A percentile compares a stretch with the other conserved stretches of the same genome.
Evolutionary conservation across 2,329 filamentous ascomycete species (phyloP).

Genomic region (Fusarium chlamydosporum): DNA sequence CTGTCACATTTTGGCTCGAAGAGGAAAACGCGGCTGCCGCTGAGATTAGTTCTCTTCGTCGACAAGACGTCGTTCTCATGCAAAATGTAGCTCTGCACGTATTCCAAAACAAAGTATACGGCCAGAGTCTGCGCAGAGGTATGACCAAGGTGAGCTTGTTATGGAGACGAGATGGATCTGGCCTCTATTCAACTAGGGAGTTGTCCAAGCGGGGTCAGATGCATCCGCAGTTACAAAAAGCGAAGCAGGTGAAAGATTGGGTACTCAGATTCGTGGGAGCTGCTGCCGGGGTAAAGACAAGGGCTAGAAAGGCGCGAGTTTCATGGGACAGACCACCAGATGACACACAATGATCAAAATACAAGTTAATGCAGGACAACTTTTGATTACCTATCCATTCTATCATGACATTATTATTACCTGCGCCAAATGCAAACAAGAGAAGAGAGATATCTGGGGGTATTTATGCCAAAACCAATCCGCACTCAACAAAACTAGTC

Average conservation of each 20-base stretch:
- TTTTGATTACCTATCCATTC: slow-evolving; percentile 21
- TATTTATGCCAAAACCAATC: slow-evolving; percentile 48
- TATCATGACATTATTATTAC: slow-evolving; percentile 29
- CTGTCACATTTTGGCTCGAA: slow-evolving; percentile 85
- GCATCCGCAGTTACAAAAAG: slow-evolving; percentile 72
- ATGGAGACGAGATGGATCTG: slow-evolving; percentile 65
- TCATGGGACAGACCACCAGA: slow-evolving; percentile 60
- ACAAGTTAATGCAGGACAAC: neutral
- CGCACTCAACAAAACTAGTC: slow-evolving; percentile 9
- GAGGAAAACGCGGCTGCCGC: slow-evolving; percentile 53
- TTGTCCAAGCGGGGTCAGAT: slow-evolving; percentile 56
- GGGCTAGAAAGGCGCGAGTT: slow-evolving; percentile 28
- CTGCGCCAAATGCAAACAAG: slow-evolving; percentile 31
- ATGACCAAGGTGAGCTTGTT: slow-evolving; percentile 79
- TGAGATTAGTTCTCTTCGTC: slow-evolving; percentile 65
- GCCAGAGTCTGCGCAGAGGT: slow-evolving; percentile 81
- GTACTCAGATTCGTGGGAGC: slow-evolving; percentile 75
- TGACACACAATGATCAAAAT: slow-evolving; percentile 55
- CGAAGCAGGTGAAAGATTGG: slow-evolving; percentile 80
- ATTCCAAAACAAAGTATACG: slow-evolving; percentile 84
- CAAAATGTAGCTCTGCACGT: slow-evolving; percentile 83
- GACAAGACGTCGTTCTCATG: slow-evolving; percentile 83
- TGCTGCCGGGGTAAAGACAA: slow-evolving; percentile 45
- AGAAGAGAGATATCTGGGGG: slow-evolving; percentile 47
- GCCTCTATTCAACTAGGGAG: slow-evolving; percentile 69